Evolutionary conservation across 108 stramenopile species (phyloP).

Genomic region (Cyclotella cryptica): DNA sequence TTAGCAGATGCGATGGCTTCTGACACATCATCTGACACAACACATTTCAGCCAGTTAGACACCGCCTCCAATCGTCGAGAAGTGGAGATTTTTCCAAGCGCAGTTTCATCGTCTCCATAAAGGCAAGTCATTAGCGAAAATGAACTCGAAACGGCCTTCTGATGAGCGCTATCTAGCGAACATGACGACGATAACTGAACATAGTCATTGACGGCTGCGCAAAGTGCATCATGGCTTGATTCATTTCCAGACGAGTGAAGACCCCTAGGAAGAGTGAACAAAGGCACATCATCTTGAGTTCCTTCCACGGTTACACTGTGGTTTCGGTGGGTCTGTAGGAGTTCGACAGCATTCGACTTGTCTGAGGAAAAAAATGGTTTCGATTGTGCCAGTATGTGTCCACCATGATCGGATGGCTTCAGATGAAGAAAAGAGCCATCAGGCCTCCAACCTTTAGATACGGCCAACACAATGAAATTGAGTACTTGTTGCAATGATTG

Average conservation of each 20-base stretch:
- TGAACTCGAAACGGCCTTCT: conserved; percentile 35
- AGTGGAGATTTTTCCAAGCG: conserved; percentile 8
- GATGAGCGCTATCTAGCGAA: conserved; percentile 9
- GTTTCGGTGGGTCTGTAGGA: conserved; percentile 62
- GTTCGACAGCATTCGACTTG: conserved; percentile 15
- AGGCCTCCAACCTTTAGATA: conserved; percentile 64
- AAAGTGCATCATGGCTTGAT: conserved; percentile 1
- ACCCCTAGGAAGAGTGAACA: conserved; percentile 43
- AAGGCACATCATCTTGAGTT: conserved; percentile 46
- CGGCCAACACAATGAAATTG: background rate
- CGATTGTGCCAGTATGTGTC: conserved; percentile 28
- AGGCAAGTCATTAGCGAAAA: conserved; percentile 44
- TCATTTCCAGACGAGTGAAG: conserved; percentile 9
- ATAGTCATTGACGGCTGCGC: conserved; percentile 41
- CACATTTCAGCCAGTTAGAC: conserved; percentile 26
- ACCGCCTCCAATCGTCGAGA: conserved; percentile 41
- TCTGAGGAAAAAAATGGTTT: conserved; percentile 28
- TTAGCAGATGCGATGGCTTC: conserved; percentile 35
- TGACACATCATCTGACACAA: conserved; percentile 35
- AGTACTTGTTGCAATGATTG: background rate
- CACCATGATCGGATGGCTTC: conserved; percentile 10
- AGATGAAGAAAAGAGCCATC: conserved; percentile 75
- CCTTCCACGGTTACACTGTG: conserved; percentile 24
- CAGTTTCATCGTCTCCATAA: conserved; percentile 32
- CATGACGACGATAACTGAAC: conserved; percentile 12